These are phyloP conservation scores for Protomyces gravidus DNA, from an alignment of 1,139 yeast species.

Conservation along the genomic window DNA sequence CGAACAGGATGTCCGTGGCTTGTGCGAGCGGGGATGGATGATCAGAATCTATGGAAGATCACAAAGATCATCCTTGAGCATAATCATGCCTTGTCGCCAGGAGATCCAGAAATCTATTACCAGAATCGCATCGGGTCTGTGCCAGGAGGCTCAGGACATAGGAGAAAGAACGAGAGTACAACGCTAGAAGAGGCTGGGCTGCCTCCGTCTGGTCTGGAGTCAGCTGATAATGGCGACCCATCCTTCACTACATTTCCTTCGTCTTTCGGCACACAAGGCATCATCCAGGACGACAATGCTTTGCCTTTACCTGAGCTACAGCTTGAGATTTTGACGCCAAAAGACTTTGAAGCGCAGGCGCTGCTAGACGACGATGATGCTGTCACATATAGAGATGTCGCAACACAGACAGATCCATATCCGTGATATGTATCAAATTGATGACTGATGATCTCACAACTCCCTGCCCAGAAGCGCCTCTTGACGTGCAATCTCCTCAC, in stretches of 20 bases:
- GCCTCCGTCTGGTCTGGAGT: too few species aligned
- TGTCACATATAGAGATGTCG: neutral
- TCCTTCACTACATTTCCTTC: too few species aligned
- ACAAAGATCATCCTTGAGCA: constrained; percentile 8
- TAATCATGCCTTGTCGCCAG: constrained; percentile 12
- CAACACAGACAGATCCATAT: neutral
- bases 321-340: neutral
- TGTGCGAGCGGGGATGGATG: constrained; percentile 12
- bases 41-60: constrained; percentile 11
- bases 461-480: neutral
- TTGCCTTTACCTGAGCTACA: neutral
- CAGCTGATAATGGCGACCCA: too few species aligned
- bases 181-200: neutral
- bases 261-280: too few species aligned
- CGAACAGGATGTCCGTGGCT: constrained; percentile 20
- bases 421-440: too few species aligned
- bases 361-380: neutral
- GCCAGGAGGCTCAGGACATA: too few species aligned
- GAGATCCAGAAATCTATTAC: constrained; percentile 7
- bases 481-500: constrained; percentile 50
- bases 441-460: neutral
- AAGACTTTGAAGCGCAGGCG: neutral
- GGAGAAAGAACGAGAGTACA: too few species aligned
- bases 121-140: too few species aligned
- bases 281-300: too few species aligned